Percentiles rank a stretch among this genome's conserved stretches.
Conservation (phyloP, 176 grass and related monocot genomes). For the Alloteropsis semialata region DNA sequence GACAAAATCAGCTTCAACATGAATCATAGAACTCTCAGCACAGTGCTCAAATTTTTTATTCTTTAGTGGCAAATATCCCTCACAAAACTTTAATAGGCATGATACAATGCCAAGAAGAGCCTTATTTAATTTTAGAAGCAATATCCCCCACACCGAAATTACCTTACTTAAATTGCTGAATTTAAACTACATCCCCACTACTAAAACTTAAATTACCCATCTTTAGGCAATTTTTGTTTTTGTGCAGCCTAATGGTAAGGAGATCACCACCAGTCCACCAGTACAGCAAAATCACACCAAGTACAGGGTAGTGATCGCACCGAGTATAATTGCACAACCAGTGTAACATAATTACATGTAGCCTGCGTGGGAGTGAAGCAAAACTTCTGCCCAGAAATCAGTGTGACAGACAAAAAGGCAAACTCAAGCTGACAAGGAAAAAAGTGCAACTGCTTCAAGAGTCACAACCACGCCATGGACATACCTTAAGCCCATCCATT, state of each 20-base stretch:
- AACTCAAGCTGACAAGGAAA: not conserved
- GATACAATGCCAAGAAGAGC: not conserved
- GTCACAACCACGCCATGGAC: not conserved
- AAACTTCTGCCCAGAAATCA: not conserved
- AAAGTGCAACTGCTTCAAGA: not conserved
- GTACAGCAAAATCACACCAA: not conserved
- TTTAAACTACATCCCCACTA: not conserved
- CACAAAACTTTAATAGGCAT: not conserved
- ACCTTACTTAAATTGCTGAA: not conserved
- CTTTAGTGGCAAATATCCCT: not conserved
- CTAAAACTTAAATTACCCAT: not conserved
- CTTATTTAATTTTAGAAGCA: too few relatives aligned
- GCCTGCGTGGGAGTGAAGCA: not conserved
- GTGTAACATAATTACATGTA: not conserved
- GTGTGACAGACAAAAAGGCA: not conserved
- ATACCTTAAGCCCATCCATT: constrained; percentile 82
- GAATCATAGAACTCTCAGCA: not conserved
- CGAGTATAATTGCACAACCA: not conserved
- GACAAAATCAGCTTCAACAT: constrained; percentile 14
- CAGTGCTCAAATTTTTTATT: not conserved
- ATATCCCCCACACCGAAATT: not conserved
- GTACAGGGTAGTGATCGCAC: not conserved
- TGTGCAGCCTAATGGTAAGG: not conserved
- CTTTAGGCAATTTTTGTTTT: not conserved
- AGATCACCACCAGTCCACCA: not conserved